phyloP scores from a whole-genome alignment of 257 asterid genomes.

The Perilla frutescens region DNA sequence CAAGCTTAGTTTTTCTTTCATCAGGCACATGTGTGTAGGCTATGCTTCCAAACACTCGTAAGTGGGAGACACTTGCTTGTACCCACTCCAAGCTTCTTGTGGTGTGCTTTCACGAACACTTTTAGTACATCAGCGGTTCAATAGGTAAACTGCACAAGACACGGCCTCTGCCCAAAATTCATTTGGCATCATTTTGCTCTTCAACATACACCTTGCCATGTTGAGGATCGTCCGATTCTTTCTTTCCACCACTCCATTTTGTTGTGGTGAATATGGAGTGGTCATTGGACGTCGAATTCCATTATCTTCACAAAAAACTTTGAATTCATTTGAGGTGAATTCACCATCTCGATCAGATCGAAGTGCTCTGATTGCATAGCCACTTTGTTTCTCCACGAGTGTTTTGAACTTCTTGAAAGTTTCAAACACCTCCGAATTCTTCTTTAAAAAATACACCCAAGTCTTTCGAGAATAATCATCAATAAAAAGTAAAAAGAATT shows the following conservation, averaged over 20 bases:
- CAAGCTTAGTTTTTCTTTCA: not conserved
- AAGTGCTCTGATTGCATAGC: not conserved
- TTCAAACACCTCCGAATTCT: too few relatives aligned
- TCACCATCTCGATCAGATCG: not conserved
- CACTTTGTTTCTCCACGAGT: not conserved
- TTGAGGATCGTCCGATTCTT: not conserved
- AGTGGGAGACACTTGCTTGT: not conserved
- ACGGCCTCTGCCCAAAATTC: not conserved
- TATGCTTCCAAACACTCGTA: not conserved
- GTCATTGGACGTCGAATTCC: not conserved
- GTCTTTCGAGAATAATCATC: too few relatives aligned
- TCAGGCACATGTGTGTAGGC: not conserved
- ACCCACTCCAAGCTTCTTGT: constrained; percentile 12
- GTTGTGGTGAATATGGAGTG: not conserved
- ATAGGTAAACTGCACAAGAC: not conserved
- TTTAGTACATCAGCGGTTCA: not conserved
- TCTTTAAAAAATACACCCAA: too few relatives aligned
- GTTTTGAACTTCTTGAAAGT: not conserved
- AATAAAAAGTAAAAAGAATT: too few relatives aligned
- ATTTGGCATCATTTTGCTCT: constrained; percentile 15
- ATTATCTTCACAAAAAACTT: not conserved
- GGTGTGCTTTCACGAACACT: not conserved
- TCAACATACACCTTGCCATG: constrained; percentile 13
- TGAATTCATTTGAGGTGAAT: not conserved
- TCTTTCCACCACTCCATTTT: not conserved